Evolutionary conservation across 1,284 basidiomycete genomes (phyloP), one percentile per base, ranked within the genome.

Genomic region (Stygiomarasmius scandens): DNA sequence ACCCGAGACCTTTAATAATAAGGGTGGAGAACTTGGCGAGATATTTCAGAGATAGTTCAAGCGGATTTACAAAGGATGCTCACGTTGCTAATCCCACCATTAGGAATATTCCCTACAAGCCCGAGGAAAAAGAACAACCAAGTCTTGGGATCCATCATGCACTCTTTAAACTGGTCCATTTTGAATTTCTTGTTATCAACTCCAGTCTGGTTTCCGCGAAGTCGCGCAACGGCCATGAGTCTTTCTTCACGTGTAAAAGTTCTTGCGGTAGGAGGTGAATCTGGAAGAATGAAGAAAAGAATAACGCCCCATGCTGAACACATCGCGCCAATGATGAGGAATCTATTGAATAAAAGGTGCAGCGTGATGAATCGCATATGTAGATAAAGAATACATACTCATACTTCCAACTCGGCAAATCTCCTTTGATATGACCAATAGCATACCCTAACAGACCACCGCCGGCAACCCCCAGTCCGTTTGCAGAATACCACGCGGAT

Each of bases 1-100:
- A 78, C 9, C 76, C 75, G 53, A 77, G 67, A 9, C 68, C 67
- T 34, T 68, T 68, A 61, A 75, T 73, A 56, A 77, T 76, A 24
- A 76, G 63, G 2, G 66, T 67, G 14, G 58, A 59, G 49, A 65
- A 66, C 58, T 63, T 50, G n/a, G n/a, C n/a, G n/a, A n/a, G n/a
- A n/a, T n/a, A n/a, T n/a, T n/a, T 32, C 29, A 32, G 5, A 32
- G 29, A 32, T 32, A 12, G 29, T 6, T 12, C 5, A 6, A 32
- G 29, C 12, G 29, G 29, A 12, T 12, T 32, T 22, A 16, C 49
- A 25, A 34, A 36, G 11, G 9, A 22, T 25, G 58, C 54, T 45
- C 34, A 63, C 63, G 54, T 65, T 67, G 29, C 61, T 63, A 10
- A 64, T 65, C 12, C 66, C 66, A 23, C 66, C 65, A 43, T 68